phyloP scores from a whole-genome alignment of 805 yeast genomes.

The Starmerella etchellsii region DNA sequence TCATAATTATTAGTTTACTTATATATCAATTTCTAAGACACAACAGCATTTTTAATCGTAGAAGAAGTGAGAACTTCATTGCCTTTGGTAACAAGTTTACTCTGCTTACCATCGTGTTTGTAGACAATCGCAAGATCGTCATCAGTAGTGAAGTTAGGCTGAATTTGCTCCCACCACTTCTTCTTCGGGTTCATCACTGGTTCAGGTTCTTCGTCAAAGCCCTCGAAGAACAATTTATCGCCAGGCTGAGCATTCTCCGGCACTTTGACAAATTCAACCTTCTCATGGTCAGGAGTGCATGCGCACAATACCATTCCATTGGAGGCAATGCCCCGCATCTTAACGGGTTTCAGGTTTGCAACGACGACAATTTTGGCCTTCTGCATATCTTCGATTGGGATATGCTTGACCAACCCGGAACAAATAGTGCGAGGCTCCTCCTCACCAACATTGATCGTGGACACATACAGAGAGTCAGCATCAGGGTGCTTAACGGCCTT shows the following conservation, averaged over 20 bases:
- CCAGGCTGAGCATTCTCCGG: slow-evolving; percentile 91
- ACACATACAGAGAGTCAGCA: slow-evolving; percentile 91
- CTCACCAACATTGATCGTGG: slow-evolving; percentile 94
- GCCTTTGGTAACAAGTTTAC: slow-evolving; percentile 60
- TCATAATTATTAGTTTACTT: no score
- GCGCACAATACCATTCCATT: slow-evolving; percentile 96
- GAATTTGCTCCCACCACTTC: slow-evolving; percentile 92
- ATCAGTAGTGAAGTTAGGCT: slow-evolving; percentile 78
- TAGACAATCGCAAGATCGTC: slow-evolving; percentile 65
- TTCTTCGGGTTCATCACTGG: slow-evolving; percentile 92
- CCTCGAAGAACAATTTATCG: slow-evolving; percentile 91
- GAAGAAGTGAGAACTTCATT: slow-evolving; percentile 69
- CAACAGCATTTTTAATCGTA: slow-evolving; percentile 62
- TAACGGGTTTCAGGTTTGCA: slow-evolving; percentile 94
- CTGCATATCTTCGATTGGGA: slow-evolving; percentile 91
- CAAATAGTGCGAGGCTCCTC: slow-evolving; percentile 96
- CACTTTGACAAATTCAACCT: slow-evolving; percentile 87
- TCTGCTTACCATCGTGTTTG: slow-evolving; percentile 59
- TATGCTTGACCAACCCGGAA: slow-evolving; percentile 84
- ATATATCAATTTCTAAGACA: slow-evolving; percentile 49
- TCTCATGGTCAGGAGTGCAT: slow-evolving; percentile 38
- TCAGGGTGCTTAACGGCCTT: slow-evolving; percentile 96
- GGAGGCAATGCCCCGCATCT: slow-evolving; percentile 95
- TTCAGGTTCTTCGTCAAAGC: slow-evolving; percentile 78
- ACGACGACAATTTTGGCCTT: slow-evolving; percentile 79